phyloP scores from a whole-genome alignment of 305 asterid genomes.

The Solanum hybrid region DNA sequence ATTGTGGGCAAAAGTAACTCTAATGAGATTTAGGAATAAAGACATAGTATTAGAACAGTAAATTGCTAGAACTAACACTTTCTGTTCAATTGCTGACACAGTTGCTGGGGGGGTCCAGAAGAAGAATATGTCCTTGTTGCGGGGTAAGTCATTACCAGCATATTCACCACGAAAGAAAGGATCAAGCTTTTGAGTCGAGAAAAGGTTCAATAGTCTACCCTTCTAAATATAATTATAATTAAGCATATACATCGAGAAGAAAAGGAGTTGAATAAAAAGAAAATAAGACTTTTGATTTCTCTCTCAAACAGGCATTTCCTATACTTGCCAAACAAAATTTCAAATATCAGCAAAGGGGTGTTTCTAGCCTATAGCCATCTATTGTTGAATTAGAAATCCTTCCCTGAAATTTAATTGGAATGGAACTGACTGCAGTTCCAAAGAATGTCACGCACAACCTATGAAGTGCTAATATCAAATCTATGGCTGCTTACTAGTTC shows the following conservation, averaged over 20 bases:
- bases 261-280: not conserved
- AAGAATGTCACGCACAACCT: not conserved
- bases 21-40: not conserved
- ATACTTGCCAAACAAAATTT: not conserved
- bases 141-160: not conserved
- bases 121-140: not conserved
- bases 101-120: not conserved
- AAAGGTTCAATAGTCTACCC: not conserved
- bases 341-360: not conserved
- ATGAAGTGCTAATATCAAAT: not conserved
- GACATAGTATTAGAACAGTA: not conserved
- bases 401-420: not conserved
- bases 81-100: not conserved
- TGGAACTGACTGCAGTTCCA: not conserved
- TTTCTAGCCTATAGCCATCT: not conserved
- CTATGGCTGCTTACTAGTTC: not conserved
- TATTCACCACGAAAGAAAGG: not conserved
- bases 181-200: not conserved
- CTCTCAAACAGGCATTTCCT: not conserved
- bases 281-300: not conserved
- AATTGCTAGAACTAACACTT: not conserved
- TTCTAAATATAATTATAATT: not conserved
- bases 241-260: not conserved
- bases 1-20: not conserved
- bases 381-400: not conserved